These are phyloP conservation scores for Zizania latifolia DNA, from an alignment of 176 grass and related monocot species.

Conservation along the genomic window DNA sequence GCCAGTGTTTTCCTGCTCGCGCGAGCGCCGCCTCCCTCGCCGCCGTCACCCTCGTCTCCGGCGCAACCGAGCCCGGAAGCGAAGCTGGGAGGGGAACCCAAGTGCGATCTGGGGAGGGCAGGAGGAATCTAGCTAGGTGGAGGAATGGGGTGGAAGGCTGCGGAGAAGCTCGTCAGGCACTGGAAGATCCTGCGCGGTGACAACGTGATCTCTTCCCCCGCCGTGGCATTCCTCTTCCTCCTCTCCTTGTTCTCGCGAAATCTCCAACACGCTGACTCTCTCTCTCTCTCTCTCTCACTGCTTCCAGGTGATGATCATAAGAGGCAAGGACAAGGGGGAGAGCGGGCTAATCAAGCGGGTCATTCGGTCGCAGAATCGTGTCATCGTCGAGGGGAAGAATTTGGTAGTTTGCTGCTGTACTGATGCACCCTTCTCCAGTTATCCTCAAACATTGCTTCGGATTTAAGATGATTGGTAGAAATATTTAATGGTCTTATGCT, in stretches of 20 bases:
- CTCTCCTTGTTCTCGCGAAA: not conserved
- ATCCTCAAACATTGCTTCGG: not conserved
- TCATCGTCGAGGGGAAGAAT: conserved; percentile 92
- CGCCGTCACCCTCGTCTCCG: too few species aligned
- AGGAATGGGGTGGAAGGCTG: conserved; percentile 80
- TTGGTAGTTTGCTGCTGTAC: conserved; percentile 35
- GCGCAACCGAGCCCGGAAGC: too few species aligned
- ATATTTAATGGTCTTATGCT: not conserved
- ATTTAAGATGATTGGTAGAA: not conserved
- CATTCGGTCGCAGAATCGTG: conserved; percentile 79
- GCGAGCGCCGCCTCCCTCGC: too few species aligned
- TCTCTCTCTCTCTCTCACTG: not conserved
- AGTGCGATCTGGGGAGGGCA: not conserved
- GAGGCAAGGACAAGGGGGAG: conserved; percentile 82
- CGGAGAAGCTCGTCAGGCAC: conserved; percentile 64
- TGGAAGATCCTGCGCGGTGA: conserved; percentile 88
- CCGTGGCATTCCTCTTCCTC: not conserved
- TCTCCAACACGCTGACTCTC: not conserved
- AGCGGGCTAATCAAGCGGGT: conserved; percentile 73
- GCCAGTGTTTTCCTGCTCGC: too few species aligned
- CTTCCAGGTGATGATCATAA: conserved; percentile 71
- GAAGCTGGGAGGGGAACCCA: not conserved
- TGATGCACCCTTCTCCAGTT: not conserved
- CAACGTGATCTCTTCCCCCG: conserved; percentile 31
- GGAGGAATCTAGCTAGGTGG: not conserved